Base-by-base conservation (phyloP, 1,139 yeast species). In the Kodamaea suecica region DNA sequence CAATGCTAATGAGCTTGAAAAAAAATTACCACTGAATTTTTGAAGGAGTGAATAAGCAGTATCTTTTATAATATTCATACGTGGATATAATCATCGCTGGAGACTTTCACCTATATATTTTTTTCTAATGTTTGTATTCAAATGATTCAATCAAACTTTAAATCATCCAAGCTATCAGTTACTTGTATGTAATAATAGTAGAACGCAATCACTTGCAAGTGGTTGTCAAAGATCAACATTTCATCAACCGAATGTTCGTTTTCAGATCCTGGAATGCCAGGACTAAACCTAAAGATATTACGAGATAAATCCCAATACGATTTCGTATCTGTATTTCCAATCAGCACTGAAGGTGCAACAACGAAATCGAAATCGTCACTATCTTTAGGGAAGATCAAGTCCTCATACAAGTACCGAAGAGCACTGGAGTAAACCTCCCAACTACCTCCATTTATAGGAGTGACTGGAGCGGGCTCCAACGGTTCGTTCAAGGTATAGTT, bases 351-450 rank as follows among this genome's bases (percentile, higher is more conserved):
- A 1, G 73, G 73, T 4, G 71, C 55, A 17, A 65, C 53, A 4
- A 63, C 48, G 34, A 50, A 59, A 2, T 53, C 41, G 2, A 50
- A 59, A 2, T 53, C 41, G 2, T 55, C 59, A 24, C 53, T 49
- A 6, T 43, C 37, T 1, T 53, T 57, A 2, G 68, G 66, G 38
- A 49, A 55, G 7, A 65, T 47, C 35, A 70, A 53, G 20, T 77
- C 73, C 45, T 76, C 81, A 48, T 66, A 80, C 30, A 79, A 61
- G 45, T 76, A 73, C 28, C 78, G 65, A 36, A 79, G 68, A 2
- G 82, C 63, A 3, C 85, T 84, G 1, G 76, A 73, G 36, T 76
- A 67, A 1, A 64, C 42, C 29, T 70, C 62, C 83, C 84, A 80
- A n/a, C 65, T 57, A 16, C 57, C 62, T 23, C 69, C 73, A 34